These are phyloP conservation scores for Phytophthora ramorum DNA, from an alignment of 352 stramenopile genomes.

Conservation along the genomic window DNA sequence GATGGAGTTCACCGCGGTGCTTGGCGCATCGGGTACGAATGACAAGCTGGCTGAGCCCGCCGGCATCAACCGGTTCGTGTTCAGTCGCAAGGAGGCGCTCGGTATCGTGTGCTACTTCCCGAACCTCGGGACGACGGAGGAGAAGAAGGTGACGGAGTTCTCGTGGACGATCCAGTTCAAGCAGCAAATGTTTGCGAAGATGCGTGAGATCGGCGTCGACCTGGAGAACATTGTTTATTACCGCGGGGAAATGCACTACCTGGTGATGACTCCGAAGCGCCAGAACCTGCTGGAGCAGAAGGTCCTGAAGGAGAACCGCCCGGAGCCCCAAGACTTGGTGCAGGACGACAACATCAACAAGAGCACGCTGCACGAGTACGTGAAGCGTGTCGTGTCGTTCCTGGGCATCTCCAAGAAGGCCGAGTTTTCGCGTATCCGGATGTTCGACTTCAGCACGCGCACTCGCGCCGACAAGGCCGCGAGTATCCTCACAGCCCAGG, in stretches of 20 bases:
- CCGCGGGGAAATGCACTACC: conserved; percentile 86
- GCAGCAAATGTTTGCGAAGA: conserved; percentile 83
- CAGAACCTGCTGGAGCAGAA: conserved; percentile 80
- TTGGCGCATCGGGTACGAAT: conserved; percentile 73
- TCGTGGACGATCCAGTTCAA: conserved; percentile 90
- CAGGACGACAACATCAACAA: conserved; percentile 76
- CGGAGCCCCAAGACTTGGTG: conserved; percentile 67
- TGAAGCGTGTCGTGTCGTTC: conserved; percentile 74
- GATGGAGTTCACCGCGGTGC: conserved; percentile 78
- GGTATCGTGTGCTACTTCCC: conserved; percentile 86
- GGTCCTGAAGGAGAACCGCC: conserved; percentile 74
- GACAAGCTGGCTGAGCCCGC: conserved; percentile 70
- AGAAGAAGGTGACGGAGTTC: conserved; percentile 83
- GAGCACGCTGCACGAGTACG: conserved; percentile 62
- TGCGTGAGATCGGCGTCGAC: conserved; percentile 75
- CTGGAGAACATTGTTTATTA: conserved; percentile 91
- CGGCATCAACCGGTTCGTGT: conserved; percentile 81
- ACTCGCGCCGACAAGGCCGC: conserved; percentile 79
- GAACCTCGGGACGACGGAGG: conserved; percentile 71
- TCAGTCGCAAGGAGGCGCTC: conserved; percentile 82
- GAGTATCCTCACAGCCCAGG: conserved; percentile 64
- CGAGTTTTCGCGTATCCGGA: conserved; percentile 67
- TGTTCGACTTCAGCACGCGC: conserved; percentile 88
- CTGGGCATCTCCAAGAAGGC: conserved; percentile 75
- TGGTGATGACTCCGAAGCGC: conserved; percentile 86